Evolutionary conservation across 495 filamentous ascomycete genomes (phyloP), one percentile per base, ranked within the genome.

Genomic region (Endocarpon pusillum): DNA sequence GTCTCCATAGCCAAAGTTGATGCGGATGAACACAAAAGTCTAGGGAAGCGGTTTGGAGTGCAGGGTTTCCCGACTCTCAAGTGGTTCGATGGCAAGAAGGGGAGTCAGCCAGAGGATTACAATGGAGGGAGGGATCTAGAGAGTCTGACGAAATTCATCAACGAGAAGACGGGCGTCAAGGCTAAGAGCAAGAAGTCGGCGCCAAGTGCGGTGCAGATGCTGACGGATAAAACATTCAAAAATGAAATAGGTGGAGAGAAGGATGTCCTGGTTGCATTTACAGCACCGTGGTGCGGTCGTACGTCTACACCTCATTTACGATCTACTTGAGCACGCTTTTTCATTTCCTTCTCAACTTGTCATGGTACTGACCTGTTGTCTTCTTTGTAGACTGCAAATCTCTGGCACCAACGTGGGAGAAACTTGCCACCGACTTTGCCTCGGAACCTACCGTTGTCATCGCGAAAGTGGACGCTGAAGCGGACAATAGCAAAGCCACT

Each of bases 71-170:
- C 89, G 11, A 96, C 89, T 0, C 58, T 97, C 42, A 97, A 97
- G 55, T 97, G 77, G 73, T 97, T 97, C 52, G 87, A 96, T 59
- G 89, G 89, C 37, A 81, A 81, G 66, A 94, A 91, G 71, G 86
- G 79, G 43, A 78, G 87, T 41, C 78, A 65, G 50, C 85, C 89
- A 0, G 68, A 66, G 43, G 81, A 93, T 40, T 96, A 94, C 59
- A 75, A 72, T 32, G 75, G 82, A 38, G 81, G 81, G 8, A 67
- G 89, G 37, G 89, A 97, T 60, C 50, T 96, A 14, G 89, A 96
- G 47, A 81, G 76, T 47, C 60, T 97, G 54, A 62, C 66, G 21
- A 58, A 62, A 19, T 97, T 89, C 58, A 73, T 97, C 33, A 64
- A 71, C 10, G 78, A 92, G 46, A 91, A 96, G 73, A 87, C 81